Evolutionary conservation across 179 eudicot species (phyloP).

Genomic region (Beta corolliflora): DNA sequence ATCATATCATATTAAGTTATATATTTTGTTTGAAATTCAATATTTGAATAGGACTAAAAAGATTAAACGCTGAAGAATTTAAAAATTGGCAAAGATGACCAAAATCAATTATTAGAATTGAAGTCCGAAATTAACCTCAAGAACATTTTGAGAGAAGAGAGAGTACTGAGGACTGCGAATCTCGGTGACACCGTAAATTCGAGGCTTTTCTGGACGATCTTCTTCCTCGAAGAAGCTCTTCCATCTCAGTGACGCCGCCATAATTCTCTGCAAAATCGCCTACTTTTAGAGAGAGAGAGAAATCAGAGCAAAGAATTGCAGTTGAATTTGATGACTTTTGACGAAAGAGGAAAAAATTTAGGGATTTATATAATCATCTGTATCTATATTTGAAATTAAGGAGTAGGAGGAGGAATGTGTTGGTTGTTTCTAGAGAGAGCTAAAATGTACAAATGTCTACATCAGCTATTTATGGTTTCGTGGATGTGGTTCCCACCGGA

Average conservation of each 20-base stretch:
- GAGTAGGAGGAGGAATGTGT: background rate
- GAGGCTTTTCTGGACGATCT: constrained; percentile 97
- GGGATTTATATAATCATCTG: background rate
- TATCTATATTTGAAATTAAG: background rate
- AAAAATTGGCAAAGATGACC: background rate
- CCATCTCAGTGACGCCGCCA: constrained; percentile 61
- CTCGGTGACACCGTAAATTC: constrained; percentile 79
- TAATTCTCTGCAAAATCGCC: background rate
- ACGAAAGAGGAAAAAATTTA: background rate
- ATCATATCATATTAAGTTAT: background rate
- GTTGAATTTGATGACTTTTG: too few species aligned
- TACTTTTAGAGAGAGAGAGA: background rate
- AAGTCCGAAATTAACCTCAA: constrained; percentile 39
- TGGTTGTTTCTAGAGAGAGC: constrained; percentile 34
- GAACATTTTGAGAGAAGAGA: constrained; percentile 62
- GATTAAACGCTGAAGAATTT: too few species aligned
- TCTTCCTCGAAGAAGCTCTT: constrained; percentile 81
- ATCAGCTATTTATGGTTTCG: constrained; percentile 4
- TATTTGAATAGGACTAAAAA: background rate
- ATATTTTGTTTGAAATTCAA: background rate
- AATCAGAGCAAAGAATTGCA: background rate
- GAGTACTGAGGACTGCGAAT: constrained; percentile 75
- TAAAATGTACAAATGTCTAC: background rate
- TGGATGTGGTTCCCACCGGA: too few species aligned
- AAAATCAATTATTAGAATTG: background rate